These are phyloP conservation scores for Umbelopsis ramanniana DNA, from an alignment of 192 early-diverging fungal species.

Conservation along the genomic window DNA sequence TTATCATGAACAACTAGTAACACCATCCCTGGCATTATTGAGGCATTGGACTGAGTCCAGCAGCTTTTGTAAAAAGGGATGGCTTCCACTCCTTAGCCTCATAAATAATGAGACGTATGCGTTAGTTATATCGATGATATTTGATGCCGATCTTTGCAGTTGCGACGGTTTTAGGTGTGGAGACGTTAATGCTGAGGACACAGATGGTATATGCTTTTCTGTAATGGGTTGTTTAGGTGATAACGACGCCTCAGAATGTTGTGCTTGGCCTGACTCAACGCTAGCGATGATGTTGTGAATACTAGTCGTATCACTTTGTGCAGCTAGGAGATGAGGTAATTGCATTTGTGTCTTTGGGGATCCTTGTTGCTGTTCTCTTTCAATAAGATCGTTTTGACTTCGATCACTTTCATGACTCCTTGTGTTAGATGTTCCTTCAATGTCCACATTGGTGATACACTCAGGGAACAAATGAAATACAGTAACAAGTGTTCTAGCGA, in stretches of 20 bases:
- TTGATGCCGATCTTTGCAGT: background rate
- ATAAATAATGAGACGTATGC: background rate
- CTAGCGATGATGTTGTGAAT: background rate
- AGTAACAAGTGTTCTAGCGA: conserved; percentile 4
- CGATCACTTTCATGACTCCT: background rate
- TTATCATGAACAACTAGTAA: too few species aligned
- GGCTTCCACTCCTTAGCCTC: background rate
- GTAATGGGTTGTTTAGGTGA: background rate
- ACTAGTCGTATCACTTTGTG: background rate
- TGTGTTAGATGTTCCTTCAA: background rate
- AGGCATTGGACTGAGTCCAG: conserved; percentile 4
- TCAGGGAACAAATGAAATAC: conserved; percentile 16
- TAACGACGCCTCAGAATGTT: background rate
- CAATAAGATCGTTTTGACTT: background rate
- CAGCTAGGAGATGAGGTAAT: background rate
- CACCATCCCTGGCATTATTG: background rate
- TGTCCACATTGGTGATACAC: background rate
- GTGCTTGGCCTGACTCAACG: background rate
- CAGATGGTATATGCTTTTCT: background rate
- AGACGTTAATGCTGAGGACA: background rate
- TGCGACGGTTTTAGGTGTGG: background rate
- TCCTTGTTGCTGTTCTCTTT: background rate
- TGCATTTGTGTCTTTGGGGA: background rate
- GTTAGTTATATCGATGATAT: background rate
- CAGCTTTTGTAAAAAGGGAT: conserved; percentile 8